These are phyloP conservation scores for Medicago truncatula DNA, from an alignment of 306 rosid species.

Conservation along the genomic window DNA sequence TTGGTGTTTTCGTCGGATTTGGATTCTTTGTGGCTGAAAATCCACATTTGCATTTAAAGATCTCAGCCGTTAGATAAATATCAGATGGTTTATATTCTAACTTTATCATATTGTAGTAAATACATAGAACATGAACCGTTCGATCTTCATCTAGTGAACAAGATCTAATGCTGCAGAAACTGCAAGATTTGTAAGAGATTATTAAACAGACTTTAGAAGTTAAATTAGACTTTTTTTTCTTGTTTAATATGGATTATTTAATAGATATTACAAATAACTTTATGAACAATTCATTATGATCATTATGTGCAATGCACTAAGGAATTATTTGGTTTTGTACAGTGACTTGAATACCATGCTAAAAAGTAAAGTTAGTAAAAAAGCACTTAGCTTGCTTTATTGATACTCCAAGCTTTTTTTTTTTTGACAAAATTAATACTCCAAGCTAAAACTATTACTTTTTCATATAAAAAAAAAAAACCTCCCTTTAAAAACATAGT, in stretches of 20 bases:
- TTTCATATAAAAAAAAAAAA: conserved; percentile 7
- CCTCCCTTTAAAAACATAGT: neutral
- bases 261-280: neutral
- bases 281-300: conserved; percentile 5
- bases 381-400: conserved; percentile 49
- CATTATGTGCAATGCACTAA: neutral
- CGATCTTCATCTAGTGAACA: neutral
- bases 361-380: conserved; percentile 31
- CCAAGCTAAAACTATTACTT: conserved; percentile 2
- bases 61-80: neutral
- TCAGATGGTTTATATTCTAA: neutral
- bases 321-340: conserved; percentile 12
- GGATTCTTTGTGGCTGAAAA: neutral
- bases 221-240: too few species aligned
- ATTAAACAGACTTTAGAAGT: neutral
- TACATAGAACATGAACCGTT: neutral
- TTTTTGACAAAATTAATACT: too few species aligned
- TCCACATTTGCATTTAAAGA: neutral
- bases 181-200: neutral
- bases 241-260: neutral
- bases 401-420: conserved; percentile 38
- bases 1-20: neutral
- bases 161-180: too few species aligned
- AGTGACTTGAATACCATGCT: neutral
- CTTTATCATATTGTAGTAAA: neutral